Percentiles rank a stretch among this genome's conserved stretches.
These are phyloP conservation scores for Takakia lepidozioides DNA, from an alignment of 225 moss, liverwort and hornwort species.

Conservation along the genomic window DNA sequence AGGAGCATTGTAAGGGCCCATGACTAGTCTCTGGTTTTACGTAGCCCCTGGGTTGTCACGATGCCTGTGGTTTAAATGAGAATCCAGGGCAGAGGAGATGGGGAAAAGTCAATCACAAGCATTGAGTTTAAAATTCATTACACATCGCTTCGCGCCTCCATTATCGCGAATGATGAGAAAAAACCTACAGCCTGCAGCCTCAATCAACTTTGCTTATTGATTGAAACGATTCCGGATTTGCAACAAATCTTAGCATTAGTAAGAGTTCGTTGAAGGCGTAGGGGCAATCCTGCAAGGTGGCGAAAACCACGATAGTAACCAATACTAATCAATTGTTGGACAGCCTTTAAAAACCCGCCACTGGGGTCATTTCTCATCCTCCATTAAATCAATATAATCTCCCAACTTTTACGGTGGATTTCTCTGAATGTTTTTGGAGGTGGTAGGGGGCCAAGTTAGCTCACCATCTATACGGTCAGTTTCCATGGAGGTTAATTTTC, in stretches of 20 bases:
- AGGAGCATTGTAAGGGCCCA: too few species aligned
- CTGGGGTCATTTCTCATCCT: constrained; percentile 1
- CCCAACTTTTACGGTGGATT: too few species aligned
- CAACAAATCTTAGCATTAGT: constrained; percentile 9
- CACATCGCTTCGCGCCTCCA: background rate
- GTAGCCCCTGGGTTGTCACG: too few species aligned
- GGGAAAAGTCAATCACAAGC: background rate
- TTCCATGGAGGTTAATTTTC: too few species aligned
- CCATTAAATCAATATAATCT: constrained; percentile 4
- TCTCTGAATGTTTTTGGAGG: too few species aligned
- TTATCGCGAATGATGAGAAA: constrained; percentile 5
- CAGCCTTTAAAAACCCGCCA: constrained; percentile 2
- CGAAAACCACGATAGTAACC: constrained; percentile 9
- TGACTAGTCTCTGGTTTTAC: too few species aligned
- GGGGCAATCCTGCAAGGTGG: constrained; percentile 4
- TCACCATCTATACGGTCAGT: too few species aligned
- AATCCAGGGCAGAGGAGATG: too few species aligned
- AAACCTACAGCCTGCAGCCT: background rate
- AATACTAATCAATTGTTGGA: constrained; percentile 10
- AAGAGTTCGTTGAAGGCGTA: constrained; percentile 7
- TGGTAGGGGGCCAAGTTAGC: too few species aligned
- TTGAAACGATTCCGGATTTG: constrained; percentile 1
- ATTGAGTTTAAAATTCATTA: too few species aligned
- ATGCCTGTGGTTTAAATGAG: too few species aligned
- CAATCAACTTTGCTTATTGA: constrained; percentile 2